Conservation (phyloP, 176 grass and related monocot genomes). For the Eragrostis nindensis region DNA sequence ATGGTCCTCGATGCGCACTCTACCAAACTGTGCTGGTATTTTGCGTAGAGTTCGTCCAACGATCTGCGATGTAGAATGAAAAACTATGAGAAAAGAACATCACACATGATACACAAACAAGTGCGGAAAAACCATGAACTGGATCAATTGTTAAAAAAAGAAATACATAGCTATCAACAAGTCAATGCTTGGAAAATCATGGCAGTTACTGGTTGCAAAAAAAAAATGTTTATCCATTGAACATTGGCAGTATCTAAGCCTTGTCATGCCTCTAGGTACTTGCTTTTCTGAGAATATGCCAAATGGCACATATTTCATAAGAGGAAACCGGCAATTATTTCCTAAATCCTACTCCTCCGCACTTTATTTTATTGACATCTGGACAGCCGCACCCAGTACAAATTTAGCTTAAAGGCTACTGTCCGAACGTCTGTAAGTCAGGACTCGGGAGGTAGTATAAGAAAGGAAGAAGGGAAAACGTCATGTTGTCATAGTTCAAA, state of each 20-base stretch:
- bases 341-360: not conserved
- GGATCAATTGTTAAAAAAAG: not conserved
- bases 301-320: not conserved
- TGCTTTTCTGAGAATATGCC: not conserved
- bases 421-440: no score
- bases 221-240: not conserved
- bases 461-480: not conserved
- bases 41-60: slow-evolving; percentile 77
- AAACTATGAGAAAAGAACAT: not conserved
- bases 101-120: not conserved
- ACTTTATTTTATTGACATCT: no score
- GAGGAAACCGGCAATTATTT: not conserved
- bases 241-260: not conserved
- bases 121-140: not conserved
- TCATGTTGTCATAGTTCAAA: slow-evolving; percentile 34
- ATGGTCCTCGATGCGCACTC: slow-evolving; percentile 64
- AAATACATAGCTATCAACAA: not conserved
- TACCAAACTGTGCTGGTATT: slow-evolving; percentile 38
- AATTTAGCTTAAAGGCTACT: no score
- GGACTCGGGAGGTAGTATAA: no score
- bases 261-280: slow-evolving; percentile 2
- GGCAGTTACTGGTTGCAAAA: not conserved
- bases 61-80: slow-evolving; percentile 51
- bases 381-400: no score
- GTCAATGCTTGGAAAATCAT: slow-evolving; percentile 1